A percentile compares a stretch with the other conserved stretches of the same genome.
phyloP scores from a whole-genome alignment of 2,329 filamentous ascomycete species.

The Phymatotrichopsis omnivora region DNA sequence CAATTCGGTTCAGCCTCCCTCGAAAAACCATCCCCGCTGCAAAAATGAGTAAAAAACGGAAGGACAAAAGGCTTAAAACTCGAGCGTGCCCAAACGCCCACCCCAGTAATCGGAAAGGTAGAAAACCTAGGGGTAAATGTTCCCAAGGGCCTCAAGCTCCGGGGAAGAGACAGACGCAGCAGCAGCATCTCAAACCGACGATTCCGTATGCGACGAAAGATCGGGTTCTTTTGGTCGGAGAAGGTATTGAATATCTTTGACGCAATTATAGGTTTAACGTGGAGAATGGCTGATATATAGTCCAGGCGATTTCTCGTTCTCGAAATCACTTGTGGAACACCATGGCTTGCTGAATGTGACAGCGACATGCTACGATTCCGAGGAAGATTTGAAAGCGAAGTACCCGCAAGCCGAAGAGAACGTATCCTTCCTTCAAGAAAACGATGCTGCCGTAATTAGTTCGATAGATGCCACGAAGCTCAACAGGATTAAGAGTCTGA shows the following conservation, averaged over 20 bases:
- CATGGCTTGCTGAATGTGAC: conserved; percentile 2
- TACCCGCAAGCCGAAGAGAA: conserved; percentile 14
- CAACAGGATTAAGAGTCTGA: conserved; percentile 35
- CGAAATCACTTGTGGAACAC: conserved; percentile 46
- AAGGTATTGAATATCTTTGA: conserved; percentile 42
- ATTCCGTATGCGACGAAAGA: conserved; percentile 58
- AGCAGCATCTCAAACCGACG: too few relatives aligned
- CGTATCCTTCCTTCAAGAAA: conserved; percentile 6
- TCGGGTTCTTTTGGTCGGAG: conserved; percentile 64
- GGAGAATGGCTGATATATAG: conserved; percentile 11
- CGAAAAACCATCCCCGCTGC: too few relatives aligned
- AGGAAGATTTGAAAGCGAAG: not conserved
- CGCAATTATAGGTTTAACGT: not conserved
- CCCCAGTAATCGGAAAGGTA: too few relatives aligned
- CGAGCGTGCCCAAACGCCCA: too few relatives aligned
- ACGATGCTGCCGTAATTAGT: conserved; percentile 14
- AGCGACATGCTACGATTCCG: conserved; percentile 13
- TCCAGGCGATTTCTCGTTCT: conserved; percentile 73
- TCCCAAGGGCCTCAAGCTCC: too few relatives aligned
- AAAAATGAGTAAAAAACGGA: too few relatives aligned
- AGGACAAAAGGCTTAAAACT: too few relatives aligned
- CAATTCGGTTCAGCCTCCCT: too few relatives aligned
- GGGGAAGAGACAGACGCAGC: too few relatives aligned
- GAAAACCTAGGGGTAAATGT: too few relatives aligned
- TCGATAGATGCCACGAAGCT: conserved; percentile 34